phyloP scores from a whole-genome alignment of 2,329 filamentous ascomycete genomes.

The Fusarium coicis region DNA sequence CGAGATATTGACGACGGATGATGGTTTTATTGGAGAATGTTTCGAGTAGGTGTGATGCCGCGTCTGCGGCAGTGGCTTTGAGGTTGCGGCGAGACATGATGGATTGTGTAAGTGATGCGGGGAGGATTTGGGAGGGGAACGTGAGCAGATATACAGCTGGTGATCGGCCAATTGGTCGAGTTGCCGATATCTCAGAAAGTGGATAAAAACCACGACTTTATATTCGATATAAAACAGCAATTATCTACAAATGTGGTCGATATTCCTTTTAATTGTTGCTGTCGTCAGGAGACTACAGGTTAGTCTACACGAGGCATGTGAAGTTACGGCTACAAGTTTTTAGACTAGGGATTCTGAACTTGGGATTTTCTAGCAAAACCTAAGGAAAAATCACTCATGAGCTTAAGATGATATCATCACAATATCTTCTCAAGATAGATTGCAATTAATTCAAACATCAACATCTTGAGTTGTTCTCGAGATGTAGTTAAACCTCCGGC shows the following conservation, averaged over 20 bases:
- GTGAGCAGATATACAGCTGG: no score
- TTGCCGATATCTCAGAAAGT: background rate
- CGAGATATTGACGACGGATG: slow-evolving; percentile 60
- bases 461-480: background rate
- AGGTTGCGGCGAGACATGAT: slow-evolving; percentile 21
- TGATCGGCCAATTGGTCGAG: background rate
- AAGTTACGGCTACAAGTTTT: background rate
- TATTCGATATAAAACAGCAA: rapidly evolving
- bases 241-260: rapidly evolving
- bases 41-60: slow-evolving; percentile 48
- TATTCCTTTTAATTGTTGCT: background rate
- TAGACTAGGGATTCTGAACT: background rate
- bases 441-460: rapidly evolving
- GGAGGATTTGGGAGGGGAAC: slow-evolving; percentile 1
- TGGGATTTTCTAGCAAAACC: background rate
- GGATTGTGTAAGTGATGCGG: slow-evolving; percentile 17
- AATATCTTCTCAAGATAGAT: rapidly evolving
- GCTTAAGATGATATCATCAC: rapidly evolving
- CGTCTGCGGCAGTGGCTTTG: slow-evolving; percentile 43
- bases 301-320: background rate
- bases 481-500: background rate
- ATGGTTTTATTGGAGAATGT: slow-evolving; percentile 44
- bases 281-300: background rate
- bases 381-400: background rate
- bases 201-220: rapidly evolving